phyloP scores from a whole-genome alignment of 257 asterid genomes.

The Gardenia jasminoides region DNA sequence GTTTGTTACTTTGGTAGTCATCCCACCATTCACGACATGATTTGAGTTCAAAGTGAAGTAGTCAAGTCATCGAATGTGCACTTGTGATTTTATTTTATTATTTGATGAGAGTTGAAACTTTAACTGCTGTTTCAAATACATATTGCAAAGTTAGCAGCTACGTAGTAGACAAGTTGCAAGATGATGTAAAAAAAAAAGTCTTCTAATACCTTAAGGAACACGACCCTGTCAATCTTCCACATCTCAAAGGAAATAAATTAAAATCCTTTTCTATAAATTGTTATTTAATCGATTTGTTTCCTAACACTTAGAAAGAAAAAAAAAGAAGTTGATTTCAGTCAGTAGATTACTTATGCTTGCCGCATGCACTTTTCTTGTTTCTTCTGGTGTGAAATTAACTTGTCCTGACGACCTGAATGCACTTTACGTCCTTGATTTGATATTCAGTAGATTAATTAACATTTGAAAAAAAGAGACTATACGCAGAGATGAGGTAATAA shows the following conservation, averaged over 20 bases:
- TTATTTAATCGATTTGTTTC: not conserved
- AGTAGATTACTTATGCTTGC: not conserved
- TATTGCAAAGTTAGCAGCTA: not conserved
- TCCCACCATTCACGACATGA: slow-evolving; percentile 74
- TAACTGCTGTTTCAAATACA: not conserved
- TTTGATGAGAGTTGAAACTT: not conserved
- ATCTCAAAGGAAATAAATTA: too few species aligned
- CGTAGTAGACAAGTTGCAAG: not conserved
- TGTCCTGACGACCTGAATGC: too few species aligned
- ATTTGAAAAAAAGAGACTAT: not conserved
- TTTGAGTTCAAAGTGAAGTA: slow-evolving; percentile 23
- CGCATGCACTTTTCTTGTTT: not conserved
- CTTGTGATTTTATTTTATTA: not conserved
- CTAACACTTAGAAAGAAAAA: too few species aligned
- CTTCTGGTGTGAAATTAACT: too few species aligned
- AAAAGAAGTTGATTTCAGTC: too few species aligned
- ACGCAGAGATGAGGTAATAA: not conserved
- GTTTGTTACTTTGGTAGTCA: not conserved
- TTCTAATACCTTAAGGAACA: not conserved
- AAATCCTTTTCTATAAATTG: too few species aligned
- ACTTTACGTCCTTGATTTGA: not conserved
- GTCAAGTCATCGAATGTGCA: not conserved
- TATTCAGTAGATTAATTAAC: not conserved
- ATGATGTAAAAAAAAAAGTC: too few species aligned
- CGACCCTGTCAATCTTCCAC: not conserved